These are phyloP conservation scores for Irpex lacteus DNA, from an alignment of 1,284 basidiomycete species.

Conservation along the genomic window DNA sequence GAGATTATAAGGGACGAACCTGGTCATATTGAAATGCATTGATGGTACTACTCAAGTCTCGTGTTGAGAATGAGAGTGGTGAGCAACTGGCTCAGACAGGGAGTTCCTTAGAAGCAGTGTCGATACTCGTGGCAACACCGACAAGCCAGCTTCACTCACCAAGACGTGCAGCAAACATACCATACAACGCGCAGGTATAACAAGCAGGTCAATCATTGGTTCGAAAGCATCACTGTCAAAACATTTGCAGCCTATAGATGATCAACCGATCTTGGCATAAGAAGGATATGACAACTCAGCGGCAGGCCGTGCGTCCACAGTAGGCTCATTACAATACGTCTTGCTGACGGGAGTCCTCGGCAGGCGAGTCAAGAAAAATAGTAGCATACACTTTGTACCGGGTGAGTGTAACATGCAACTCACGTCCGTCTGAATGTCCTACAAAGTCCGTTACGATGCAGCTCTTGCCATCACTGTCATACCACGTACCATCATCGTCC, in stretches of 20 bases:
- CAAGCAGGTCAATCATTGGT: not conserved
- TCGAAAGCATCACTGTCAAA: not conserved
- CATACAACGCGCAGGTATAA: not conserved
- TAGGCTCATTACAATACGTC: conserved; percentile 2
- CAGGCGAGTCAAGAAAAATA: conserved; percentile 5
- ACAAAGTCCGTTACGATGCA: conserved; percentile 28
- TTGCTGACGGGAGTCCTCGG: conserved; percentile 2
- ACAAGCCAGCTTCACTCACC: conserved; percentile 1
- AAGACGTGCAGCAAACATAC: not conserved
- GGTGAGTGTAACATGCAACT: conserved; percentile 24
- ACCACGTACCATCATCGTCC: conserved; percentile 14
- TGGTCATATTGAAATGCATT: not conserved
- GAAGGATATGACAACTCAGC: conserved; percentile 9
- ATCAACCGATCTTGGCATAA: conserved; percentile 6
- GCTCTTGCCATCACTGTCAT: conserved; percentile 29
- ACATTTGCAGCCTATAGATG: not conserved
- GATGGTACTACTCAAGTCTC: not conserved
- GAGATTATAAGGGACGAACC: not conserved
- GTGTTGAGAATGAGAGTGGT: not conserved
- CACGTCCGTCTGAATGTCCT: conserved; percentile 26
- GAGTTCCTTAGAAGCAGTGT: not conserved
- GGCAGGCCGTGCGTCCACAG: conserved; percentile 6
- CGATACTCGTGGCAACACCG: not conserved
- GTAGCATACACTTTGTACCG: conserved; percentile 12
- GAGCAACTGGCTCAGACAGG: not conserved